Base-by-base conservation (phyloP, 352 stramenopile genomes). In the Bremia lactucae region DNA sequence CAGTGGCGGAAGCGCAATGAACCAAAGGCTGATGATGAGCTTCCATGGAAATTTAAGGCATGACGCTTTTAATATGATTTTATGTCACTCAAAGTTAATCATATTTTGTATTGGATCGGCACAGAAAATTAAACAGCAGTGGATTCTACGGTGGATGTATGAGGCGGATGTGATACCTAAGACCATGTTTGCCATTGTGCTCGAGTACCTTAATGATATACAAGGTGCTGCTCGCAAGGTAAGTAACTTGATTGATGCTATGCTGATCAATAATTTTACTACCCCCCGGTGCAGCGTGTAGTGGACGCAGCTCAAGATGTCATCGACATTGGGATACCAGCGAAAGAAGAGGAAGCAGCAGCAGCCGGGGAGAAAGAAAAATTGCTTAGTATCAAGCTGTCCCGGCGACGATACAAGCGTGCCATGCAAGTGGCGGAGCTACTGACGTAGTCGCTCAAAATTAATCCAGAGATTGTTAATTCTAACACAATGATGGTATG, bases 31-130 rank as follows among this genome's bases (percentile, higher is more conserved):
- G 66, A 82, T 11, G 71, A 68, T 15, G 69, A 85, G 38, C 45
- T 81, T 31, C 60, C 60, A 1, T 90, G 78, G 78, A 87, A 87
- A 35, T 90, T 90, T 45, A 87, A 90, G 67, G 75, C 85, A 2
- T 28, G 40, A 42, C 31, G 25, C 3, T 2, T 34, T 11, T 10
- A 38, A 23, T n/a, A n/a, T n/a, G n/a, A 15, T 11, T 14, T 22
- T n/a, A n/a, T 20, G 33, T 43, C 24, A 29, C 13, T 13, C 24
- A 13, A 13, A 13, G 8, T 29, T 29, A 3, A 29, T 2, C 24
- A 29, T 29, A 29, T 11, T 31, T 43, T 46, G 8, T 41, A 14
- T 36, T 1, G 47, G 13, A 36, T 1, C 48, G 22, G n/a, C 14
- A 19, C 39, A 83, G 73, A 90, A 82, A 73, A 74, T 79, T 13